These are phyloP conservation scores for Heterobasidion annosum DNA, from an alignment of 1,284 basidiomycete species.

Conservation along the genomic window DNA sequence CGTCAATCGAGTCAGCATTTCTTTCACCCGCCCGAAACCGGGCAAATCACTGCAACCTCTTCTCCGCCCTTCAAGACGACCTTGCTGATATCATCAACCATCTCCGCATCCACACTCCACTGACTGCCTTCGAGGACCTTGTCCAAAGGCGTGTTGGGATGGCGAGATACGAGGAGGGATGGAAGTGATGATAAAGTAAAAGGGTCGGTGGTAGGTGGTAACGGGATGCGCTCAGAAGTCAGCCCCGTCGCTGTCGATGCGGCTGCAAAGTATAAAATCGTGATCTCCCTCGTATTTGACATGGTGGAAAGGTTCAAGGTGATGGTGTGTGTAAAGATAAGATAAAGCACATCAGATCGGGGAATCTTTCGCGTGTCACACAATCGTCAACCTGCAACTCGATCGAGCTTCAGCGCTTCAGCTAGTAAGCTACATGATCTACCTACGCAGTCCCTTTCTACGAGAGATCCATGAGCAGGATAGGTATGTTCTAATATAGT, in stretches of 20 bases:
- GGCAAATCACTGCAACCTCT: slow-evolving; percentile 74
- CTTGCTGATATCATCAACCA: slow-evolving; percentile 53
- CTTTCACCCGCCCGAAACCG: slow-evolving; percentile 66
- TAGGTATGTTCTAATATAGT: too few species aligned
- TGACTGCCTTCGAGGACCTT: slow-evolving; percentile 48
- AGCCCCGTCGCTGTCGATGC: slow-evolving; percentile 61
- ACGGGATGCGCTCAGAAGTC: slow-evolving; percentile 35
- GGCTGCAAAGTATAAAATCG: slow-evolving; percentile 75
- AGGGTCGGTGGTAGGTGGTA: slow-evolving; percentile 28
- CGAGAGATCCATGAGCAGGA: too few species aligned
- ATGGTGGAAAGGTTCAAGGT: neutral
- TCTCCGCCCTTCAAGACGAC: slow-evolving; percentile 60
- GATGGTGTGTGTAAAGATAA: neutral
- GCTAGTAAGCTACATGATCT: too few species aligned
- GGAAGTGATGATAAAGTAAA: slow-evolving; percentile 47
- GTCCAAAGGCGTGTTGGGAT: slow-evolving; percentile 41
- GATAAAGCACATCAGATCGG: neutral
- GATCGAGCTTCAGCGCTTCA: too few species aligned
- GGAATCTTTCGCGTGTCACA: too few species aligned
- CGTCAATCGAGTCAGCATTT: neutral
- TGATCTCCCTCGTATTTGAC: slow-evolving; percentile 25
- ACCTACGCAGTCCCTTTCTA: too few species aligned
- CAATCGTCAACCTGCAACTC: too few species aligned
- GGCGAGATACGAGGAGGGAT: slow-evolving; percentile 36
- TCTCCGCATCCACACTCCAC: slow-evolving; percentile 76